Percentiles rank a stretch among this genome's conserved stretches.
Conservation (phyloP, 495 filamentous ascomycete species). For the Letharia columbiana region DNA sequence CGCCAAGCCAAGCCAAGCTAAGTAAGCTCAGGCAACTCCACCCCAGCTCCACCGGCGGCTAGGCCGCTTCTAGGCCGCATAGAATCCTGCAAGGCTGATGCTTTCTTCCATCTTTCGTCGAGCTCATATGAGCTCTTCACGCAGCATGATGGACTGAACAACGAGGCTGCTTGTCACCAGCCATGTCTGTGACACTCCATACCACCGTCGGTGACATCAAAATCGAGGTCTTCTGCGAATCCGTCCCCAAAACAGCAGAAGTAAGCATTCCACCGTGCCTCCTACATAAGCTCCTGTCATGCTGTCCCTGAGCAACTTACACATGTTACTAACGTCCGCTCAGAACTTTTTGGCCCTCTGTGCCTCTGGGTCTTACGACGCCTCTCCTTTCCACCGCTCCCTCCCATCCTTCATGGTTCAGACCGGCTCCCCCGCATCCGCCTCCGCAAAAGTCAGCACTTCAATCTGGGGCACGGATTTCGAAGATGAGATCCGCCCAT, state of each 20-base stretch:
- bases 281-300: background rate
- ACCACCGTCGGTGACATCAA: conserved; percentile 88
- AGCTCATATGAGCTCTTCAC: background rate
- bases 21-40: background rate
- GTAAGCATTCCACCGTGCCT: conserved; percentile 31
- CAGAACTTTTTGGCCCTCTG: conserved; percentile 96
- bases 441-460: conserved; percentile 65
- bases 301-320: background rate
- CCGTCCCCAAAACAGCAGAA: conserved; percentile 81
- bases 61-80: conserved; percentile 19
- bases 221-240: conserved; percentile 92
- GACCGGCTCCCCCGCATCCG: conserved; percentile 52
- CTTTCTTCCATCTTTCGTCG: background rate
- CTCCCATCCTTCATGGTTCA: conserved; percentile 91
- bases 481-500: conserved; percentile 86
- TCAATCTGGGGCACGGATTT: conserved; percentile 78
- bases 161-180: conserved; percentile 2
- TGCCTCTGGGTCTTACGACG: conserved; percentile 78
- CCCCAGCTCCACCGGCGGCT: background rate
- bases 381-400: conserved; percentile 82
- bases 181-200: conserved; percentile 60
- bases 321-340: conserved; percentile 5
- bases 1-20: background rate
- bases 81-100: conserved; percentile 9
- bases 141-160: background rate